These are phyloP conservation scores for Chlorella sorokiniana DNA, from an alignment of 139 green algal genomes.

Conservation along the genomic window DNA sequence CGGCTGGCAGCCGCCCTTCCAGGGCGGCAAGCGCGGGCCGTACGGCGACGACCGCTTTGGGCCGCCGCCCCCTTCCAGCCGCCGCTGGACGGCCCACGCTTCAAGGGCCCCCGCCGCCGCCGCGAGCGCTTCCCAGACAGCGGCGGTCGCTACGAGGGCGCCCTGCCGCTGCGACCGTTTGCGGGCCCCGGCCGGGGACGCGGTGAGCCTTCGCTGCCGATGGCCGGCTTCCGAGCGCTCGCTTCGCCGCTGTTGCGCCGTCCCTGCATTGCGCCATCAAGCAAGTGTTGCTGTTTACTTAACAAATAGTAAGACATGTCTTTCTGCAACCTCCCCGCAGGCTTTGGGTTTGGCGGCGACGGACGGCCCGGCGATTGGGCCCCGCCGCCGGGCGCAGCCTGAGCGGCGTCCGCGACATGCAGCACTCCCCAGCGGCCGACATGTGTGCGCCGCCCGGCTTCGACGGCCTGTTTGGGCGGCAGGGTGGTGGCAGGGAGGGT, in stretches of 20 bases:
- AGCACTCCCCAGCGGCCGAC: not conserved
- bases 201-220: too few species aligned
- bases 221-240: too few species aligned
- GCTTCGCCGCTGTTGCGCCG: too few species aligned
- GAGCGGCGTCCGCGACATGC: not conserved
- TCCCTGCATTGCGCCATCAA: too few species aligned
- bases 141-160: conserved; percentile 1
- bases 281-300: too few species aligned
- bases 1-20: conserved; percentile 5
- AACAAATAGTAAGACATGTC: not conserved
- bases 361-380: not conserved
- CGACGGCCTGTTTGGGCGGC: not conserved
- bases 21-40: conserved; percentile 9
- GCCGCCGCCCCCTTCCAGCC: not conserved
- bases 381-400: not conserved
- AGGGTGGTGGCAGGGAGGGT: not conserved
- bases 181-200: not conserved
- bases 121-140: not conserved
- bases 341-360: conserved; percentile 2
- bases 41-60: not conserved
- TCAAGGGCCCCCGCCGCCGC: not conserved
- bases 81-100: not conserved
- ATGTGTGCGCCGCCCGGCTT: not conserved
- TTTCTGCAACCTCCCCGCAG: not conserved
- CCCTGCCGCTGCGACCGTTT: not conserved